Percentiles rank a stretch among this genome's conserved stretches.
Evolutionary conservation across 75 land plant species (phyloP).

Genomic region (Picea glauca): DNA sequence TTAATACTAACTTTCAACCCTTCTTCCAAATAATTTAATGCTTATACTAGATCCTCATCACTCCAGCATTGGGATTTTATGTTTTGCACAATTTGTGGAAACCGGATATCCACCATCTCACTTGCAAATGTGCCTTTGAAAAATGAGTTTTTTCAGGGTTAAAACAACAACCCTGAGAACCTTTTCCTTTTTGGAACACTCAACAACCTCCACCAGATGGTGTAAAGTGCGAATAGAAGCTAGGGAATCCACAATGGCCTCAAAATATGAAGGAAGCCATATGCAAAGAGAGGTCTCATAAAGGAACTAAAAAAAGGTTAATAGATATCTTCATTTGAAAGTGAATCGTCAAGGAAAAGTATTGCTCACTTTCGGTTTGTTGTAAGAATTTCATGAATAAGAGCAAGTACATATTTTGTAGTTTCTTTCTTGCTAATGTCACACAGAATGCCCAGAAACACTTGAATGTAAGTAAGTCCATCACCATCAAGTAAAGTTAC

Average conservation of each 20-base stretch:
- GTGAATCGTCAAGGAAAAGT: conserved; percentile 76
- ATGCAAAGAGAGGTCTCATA: too few species aligned
- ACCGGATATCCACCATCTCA: conserved; percentile 88
- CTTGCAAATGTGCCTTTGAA: conserved; percentile 67
- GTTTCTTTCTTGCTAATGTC: conserved; percentile 90
- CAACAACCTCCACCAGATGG: too few species aligned
- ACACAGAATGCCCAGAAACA: conserved; percentile 74
- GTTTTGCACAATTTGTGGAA: conserved; percentile 80
- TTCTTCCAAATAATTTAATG: too few species aligned
- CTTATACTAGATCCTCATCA: conserved; percentile 59
- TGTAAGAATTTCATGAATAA: conserved; percentile 95
- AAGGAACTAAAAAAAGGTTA: conserved; percentile 49
- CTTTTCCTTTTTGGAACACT: too few species aligned
- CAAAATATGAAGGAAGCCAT: too few species aligned
- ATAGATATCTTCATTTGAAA: conserved; percentile 76
- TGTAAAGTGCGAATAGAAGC: too few species aligned
- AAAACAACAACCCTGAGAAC: too few species aligned
- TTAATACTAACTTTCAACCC: too few species aligned
- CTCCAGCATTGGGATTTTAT: conserved; percentile 92
- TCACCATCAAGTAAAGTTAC: conserved; percentile 87
- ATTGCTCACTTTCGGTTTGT: conserved; percentile 85
- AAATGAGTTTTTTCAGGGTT: conserved; percentile 45
- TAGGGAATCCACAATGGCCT: too few species aligned
- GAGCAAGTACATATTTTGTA: conserved; percentile 84
- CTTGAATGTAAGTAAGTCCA: conserved; percentile 79